Percentiles rank a stretch among this genome's conserved stretches.
Evolutionary conservation across 2,329 filamentous ascomycete genomes (phyloP).

Genomic region (Epichloe sp.): DNA sequence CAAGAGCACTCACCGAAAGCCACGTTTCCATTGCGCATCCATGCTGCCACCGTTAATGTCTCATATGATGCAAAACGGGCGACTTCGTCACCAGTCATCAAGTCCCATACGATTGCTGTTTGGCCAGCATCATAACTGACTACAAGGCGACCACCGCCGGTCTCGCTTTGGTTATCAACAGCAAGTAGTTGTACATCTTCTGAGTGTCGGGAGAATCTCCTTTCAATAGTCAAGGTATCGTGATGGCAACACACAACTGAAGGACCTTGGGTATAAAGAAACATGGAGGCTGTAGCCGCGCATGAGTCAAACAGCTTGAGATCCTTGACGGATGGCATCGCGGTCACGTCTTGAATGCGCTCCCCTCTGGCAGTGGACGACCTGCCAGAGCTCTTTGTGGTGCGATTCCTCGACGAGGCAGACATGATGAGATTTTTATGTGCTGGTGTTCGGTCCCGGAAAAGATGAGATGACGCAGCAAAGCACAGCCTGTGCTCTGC

Average conservation of each 20-base stretch:
- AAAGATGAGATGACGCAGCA: slow-evolving; percentile 14
- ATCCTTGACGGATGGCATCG: slow-evolving; percentile 35
- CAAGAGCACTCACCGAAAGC: slow-evolving; percentile 63
- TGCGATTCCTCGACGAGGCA: slow-evolving; percentile 43
- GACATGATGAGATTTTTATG: slow-evolving; percentile 34
- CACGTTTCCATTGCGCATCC: slow-evolving; percentile 96
- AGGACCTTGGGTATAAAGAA: slow-evolving; percentile 76
- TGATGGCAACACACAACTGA: slow-evolving; percentile 81
- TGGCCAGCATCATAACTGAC: slow-evolving; percentile 88
- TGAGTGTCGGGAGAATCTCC: slow-evolving; percentile 70
- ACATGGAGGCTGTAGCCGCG: slow-evolving; percentile 79
- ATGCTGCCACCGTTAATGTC: slow-evolving; percentile 68
- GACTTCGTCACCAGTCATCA: slow-evolving; percentile 81
- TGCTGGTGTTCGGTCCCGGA: slow-evolving; percentile 5
- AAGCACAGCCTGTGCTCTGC: slow-evolving; percentile 7
- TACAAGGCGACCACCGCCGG: slow-evolving; percentile 70
- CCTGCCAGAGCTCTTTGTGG: slow-evolving; percentile 43
- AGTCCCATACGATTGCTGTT: slow-evolving; percentile 93
- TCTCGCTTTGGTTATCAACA: slow-evolving; percentile 83
- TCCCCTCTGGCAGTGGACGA: slow-evolving; percentile 32
- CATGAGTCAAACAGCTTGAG: slow-evolving; percentile 65
- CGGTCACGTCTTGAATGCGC: slow-evolving; percentile 35
- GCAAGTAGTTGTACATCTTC: slow-evolving; percentile 75
- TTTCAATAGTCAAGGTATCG: slow-evolving; percentile 80
- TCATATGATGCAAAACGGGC: slow-evolving; percentile 90